Base-by-base conservation (phyloP, 2,329 filamentous ascomycete species). In the Diaporthe eres region DNA sequence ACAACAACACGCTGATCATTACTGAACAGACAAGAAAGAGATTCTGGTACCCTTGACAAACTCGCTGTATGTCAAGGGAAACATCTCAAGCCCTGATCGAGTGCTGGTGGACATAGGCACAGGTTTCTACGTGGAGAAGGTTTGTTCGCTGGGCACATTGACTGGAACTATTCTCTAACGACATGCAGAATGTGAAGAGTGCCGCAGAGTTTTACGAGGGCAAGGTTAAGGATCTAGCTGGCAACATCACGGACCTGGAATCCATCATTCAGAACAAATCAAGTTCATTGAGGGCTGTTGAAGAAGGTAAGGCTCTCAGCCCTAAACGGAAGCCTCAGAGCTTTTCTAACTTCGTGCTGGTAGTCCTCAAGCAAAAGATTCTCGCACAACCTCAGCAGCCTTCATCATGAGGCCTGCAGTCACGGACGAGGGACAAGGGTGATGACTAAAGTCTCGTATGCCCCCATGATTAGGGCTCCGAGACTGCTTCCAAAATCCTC, bases 31-130 rank as follows among this genome's bases (percentile, higher is more conserved):
- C 73, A 82, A 82, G 68, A 88, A 91, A 84, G 88, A 85, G 10
- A 93, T 98, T 65, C 90, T 99, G 28, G 95, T 99, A n/a, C 97
- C 97, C 0, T 86, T 99, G 77, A 99, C 97, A 17, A 97, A 94
- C 80, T 98, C 96, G 0, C 90, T 99, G 42, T 99, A 99, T 85
- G 96, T 99, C 22, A 94, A 94, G 37, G 97, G 96, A 44, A 92
- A 90, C 53, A 88, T 98, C 55, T 90, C 94, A 61, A 91, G 93
- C 83, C 89, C 93, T 2, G 90, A 94, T 75, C 92, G 92, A 77
- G 95, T 98, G 9, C 88, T 98, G 75, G 95, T 98, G 55, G 96
- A 98, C 84, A 92, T 98, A 28, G 96, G 96, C 28, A 98, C 96
- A 0, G 96, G 96, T 0, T 98, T 97, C 83, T 96, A 95, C 82